Conservation (phyloP, 306 rosid genomes). For the Begonia masoniana region DNA sequence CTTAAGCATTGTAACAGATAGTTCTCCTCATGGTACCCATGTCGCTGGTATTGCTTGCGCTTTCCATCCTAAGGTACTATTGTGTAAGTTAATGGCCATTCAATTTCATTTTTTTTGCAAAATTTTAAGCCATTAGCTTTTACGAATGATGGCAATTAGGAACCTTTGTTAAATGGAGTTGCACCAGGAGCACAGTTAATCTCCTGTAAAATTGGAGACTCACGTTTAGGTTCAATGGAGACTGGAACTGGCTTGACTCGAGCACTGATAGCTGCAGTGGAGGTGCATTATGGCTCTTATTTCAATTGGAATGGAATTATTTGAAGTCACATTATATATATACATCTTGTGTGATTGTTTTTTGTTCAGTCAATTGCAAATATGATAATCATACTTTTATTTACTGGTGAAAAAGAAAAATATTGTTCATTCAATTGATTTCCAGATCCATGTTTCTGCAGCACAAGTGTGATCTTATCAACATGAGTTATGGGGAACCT, state of each 20-base stretch:
- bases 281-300: conserved; percentile 35
- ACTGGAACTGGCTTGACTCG: conserved; percentile 96
- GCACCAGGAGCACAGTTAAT: conserved; percentile 98
- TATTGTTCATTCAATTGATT: conserved; percentile 13
- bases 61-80: conserved; percentile 78
- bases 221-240: conserved; percentile 93
- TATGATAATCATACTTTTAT: too few species aligned
- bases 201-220: conserved; percentile 97
- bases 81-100: background rate
- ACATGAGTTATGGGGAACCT: conserved; percentile 96
- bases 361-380: too few species aligned
- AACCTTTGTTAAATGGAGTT: conserved; percentile 90
- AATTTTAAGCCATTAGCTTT: conserved; percentile 3
- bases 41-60: conserved; percentile 95
- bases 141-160: conserved; percentile 35
- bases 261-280: conserved; percentile 88
- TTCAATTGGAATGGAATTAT: background rate
- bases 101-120: background rate
- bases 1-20: conserved; percentile 80
- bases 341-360: background rate
- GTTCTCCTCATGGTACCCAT: conserved; percentile 94
- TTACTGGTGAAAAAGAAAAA: background rate
- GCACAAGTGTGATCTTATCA: conserved; percentile 93
- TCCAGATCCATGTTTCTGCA: conserved; percentile 25
- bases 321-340: too few species aligned